Base-by-base conservation (phyloP, 116 monocot species). In the Phalaenopsis hybrid region DNA sequence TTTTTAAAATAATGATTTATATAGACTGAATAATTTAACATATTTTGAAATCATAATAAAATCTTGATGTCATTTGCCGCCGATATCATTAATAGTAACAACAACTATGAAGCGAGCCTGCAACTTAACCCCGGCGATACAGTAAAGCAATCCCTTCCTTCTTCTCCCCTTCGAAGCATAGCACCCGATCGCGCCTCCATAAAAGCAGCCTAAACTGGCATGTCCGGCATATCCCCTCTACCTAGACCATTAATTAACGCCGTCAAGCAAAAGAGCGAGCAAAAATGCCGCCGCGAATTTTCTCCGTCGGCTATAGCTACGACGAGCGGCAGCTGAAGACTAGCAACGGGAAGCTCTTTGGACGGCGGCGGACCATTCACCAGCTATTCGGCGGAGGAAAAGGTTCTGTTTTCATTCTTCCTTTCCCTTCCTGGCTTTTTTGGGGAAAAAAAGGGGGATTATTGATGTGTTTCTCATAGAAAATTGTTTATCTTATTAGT, bases 321-420 rank as follows among this genome's bases (percentile, higher is more conserved):
- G 72, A 72, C 41, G 72, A 72, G 72, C 72, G 72, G 51, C 78
- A 50, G 51, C 78, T 25, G 21, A 11, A 1, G 20, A 20, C 55
- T 44, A 4, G 12, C 70, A 70, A 51, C 17, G n/a, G 11, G 1
- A 87, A 77, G 79, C 90, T 85, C 74, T 92, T 91, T 61, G 83
- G 91, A 50, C 79, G 88, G 13, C 67, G 83, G 10, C 84, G 81
- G 46, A 34, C 92, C 6, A 45, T 95, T 23, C 86, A 88, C 46
- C 67, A 81, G 17, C 73, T 92, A 46, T 70, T 95, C 8, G 92
- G 95, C 15, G 89, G 92, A 18, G 87, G 91, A 74, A 89, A 44
- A 90, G 89, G 95, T 95, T 16, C 4, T 65, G 65, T 15, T 6
- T 25, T n/a, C 46, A 48, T 23, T 15, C 37, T 41, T 12, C 33